Base-by-base conservation (phyloP, 1,284 basidiomycete genomes). In the Cutaneotrichosporon sp. region DNA sequence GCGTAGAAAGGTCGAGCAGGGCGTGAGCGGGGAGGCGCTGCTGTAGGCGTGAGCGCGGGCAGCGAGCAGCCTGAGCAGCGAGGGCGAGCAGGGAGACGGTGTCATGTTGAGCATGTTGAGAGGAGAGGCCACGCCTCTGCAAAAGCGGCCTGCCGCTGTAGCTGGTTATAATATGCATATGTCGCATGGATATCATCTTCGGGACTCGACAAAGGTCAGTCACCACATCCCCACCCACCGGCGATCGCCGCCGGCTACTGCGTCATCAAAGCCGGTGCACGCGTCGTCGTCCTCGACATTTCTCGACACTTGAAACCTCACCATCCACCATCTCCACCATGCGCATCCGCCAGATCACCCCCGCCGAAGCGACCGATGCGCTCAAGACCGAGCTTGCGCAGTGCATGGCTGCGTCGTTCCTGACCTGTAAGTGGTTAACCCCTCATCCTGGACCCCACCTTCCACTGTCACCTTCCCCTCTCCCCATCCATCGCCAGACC, bases 21-120 rank as follows among this genome's bases (percentile, higher is more conserved):
- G 73, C 4, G 70, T 75, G 65, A 70, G 66, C 27, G 67, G 59
- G 5, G 59, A 58, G 5, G 71, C 69, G 10, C 58, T 79, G 50
- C 61, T 78, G 29, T 66, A 54, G 34, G 46, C 24, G 22, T 13
- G 34, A 36, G 11, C 3, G 29, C 14, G 45, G 11, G 10, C 20
- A n/a, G 25, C 47, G 25, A 50, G 25, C 18, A n/a, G n/a, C n/a
- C n/a, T n/a, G n/a, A n/a, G n/a, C n/a, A n/a, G n/a, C n/a, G n/a
- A n/a, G n/a, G 45, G 10, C 9, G 45, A 47, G 45, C 20, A 45
- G n/a, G 43, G 34, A 13, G 4, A 11, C 3, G 13, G 6, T 45
- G 42, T 22, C n/a, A 8, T 20, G 42, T 45, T 18, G 45, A 46
- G n/a, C n/a, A n/a, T n/a, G n/a, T n/a, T 9, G 22, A 10, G 22